phyloP scores from a whole-genome alignment of 1,139 yeast species.

The Zygosaccharomyces sapae region DNA sequence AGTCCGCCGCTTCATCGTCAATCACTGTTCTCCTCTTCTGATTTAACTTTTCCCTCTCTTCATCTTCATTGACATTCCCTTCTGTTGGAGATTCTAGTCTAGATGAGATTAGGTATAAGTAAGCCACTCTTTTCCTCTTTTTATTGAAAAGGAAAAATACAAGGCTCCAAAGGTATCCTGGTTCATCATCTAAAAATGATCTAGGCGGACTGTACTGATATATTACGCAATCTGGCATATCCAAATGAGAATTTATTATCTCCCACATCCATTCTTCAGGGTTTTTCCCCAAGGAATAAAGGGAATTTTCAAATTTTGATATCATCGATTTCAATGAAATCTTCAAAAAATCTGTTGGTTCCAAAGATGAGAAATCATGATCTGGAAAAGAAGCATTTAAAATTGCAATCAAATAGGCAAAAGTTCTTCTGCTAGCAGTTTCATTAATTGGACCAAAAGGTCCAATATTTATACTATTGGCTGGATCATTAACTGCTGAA shows the following conservation, averaged over 20 bases:
- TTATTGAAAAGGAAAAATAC: conserved; percentile 93
- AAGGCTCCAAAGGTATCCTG: conserved; percentile 69
- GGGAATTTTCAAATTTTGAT: conserved; percentile 70
- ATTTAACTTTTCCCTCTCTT: conserved; percentile 31
- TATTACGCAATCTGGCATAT: conserved; percentile 68
- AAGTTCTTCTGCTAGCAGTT: conserved; percentile 77
- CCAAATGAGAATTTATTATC: conserved; percentile 76
- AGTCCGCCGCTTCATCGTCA: conserved; percentile 36
- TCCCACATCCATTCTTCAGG: conserved; percentile 77
- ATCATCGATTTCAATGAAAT: conserved; percentile 51
- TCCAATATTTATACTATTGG: conserved; percentile 41
- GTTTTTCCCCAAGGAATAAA: conserved; percentile 68
- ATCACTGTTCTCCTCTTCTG: conserved; percentile 34
- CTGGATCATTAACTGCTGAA: conserved; percentile 27
- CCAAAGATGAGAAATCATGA: conserved; percentile 83
- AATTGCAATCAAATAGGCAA: conserved; percentile 86
- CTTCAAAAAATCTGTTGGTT: conserved; percentile 77
- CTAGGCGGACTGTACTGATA: conserved; percentile 76
- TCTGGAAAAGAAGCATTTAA: conserved; percentile 92
- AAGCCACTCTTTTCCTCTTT: conserved; percentile 86
- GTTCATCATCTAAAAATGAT: conserved; percentile 62
- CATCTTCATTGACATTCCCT: conserved; percentile 33
- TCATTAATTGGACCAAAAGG: conserved; percentile 94
- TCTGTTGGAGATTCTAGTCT: conserved; percentile 32
- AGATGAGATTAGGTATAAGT: conserved; percentile 54